phyloP scores from a whole-genome alignment of 768 basidiomycete genomes.

The Boletus insuetus region DNA sequence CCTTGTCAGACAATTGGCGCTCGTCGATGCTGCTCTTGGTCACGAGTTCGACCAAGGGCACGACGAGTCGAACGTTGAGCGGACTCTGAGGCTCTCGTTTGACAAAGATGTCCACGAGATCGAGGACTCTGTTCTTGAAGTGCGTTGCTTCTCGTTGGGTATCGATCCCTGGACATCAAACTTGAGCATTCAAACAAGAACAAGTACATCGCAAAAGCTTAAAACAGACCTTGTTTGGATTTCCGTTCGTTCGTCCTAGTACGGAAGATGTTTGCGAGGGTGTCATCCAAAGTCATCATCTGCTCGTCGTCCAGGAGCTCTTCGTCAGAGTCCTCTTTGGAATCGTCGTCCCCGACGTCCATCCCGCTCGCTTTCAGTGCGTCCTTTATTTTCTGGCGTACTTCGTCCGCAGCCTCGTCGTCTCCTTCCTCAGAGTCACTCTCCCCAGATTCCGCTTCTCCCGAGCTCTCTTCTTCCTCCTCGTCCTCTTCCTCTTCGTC shows the following conservation, averaged over 20 bases:
- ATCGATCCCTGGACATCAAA: constrained; percentile 46
- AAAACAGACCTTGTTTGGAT: constrained; percentile 57
- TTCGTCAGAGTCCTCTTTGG: constrained; percentile 52
- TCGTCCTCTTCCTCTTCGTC: constrained; percentile 33
- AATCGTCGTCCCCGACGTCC: constrained; percentile 50
- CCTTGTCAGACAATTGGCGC: constrained; percentile 86
- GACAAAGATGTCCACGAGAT: constrained; percentile 85
- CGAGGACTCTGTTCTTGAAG: constrained; percentile 94
- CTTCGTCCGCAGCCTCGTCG: constrained; percentile 45
- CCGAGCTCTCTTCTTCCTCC: constrained; percentile 34
- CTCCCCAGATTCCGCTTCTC: constrained; percentile 33
- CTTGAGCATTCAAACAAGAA: background rate
- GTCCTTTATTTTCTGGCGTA: constrained; percentile 66
- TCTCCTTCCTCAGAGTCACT: constrained; percentile 47
- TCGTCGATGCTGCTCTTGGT: constrained; percentile 70
- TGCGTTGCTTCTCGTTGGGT: constrained; percentile 87
- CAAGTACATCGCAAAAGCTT: background rate
- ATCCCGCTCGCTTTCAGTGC: constrained; percentile 59
- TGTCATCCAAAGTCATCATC: constrained; percentile 95
- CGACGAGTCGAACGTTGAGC: constrained; percentile 60
- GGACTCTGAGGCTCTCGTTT: constrained; percentile 77
- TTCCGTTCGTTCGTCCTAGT: constrained; percentile 60
- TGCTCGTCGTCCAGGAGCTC: constrained; percentile 94
- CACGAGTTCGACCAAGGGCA: constrained; percentile 77
- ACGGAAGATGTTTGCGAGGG: constrained; percentile 85